Evolutionary conservation across 371 early-diverging fungal species (phyloP).

Genomic region (Apophysomyces trapeziformis): DNA sequence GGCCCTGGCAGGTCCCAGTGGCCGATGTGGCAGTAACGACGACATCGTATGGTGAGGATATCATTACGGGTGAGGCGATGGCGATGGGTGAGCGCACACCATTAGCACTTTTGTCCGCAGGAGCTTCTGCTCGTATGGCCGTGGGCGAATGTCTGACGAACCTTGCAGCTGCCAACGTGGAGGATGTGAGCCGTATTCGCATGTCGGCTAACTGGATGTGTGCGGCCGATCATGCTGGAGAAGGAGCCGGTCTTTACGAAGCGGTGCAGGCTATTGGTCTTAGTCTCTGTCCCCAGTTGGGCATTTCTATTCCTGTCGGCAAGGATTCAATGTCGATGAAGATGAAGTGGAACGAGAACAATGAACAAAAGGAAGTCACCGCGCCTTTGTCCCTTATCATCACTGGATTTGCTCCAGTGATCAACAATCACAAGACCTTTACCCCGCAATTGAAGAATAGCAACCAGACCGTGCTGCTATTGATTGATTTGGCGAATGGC

Average conservation of each 20-base stretch:
- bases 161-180: conserved; percentile 86
- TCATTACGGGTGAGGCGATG: conserved; percentile 91
- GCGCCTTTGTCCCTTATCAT: conserved; percentile 91
- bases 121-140: conserved; percentile 95
- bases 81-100: conserved; percentile 96
- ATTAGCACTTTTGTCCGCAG: conserved; percentile 82
- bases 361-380: conserved; percentile 68
- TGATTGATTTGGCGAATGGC: conserved; percentile 86
- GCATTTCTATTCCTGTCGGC: conserved; percentile 95
- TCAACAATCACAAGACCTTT: conserved; percentile 80
- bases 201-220: conserved; percentile 99
- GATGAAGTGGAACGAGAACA: conserved; percentile 79
- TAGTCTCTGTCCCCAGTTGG: conserved; percentile 90
- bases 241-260: conserved; percentile 91
- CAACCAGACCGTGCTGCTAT: conserved; percentile 65
- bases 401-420: conserved; percentile 90
- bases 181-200: conserved; percentile 71
- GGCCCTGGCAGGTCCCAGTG: conserved; percentile 97
- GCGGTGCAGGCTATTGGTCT: conserved; percentile 94
- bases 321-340: conserved; percentile 99
- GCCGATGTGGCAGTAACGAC: conserved; percentile 93
- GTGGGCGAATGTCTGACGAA: conserved; percentile 92
- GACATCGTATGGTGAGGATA: conserved; percentile 72
- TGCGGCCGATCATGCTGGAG: conserved; percentile 88
- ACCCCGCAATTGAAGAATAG: conserved; percentile 83